These are phyloP conservation scores for Globisporangium cystogenes DNA, from an alignment of 352 stramenopile species.

Conservation along the genomic window DNA sequence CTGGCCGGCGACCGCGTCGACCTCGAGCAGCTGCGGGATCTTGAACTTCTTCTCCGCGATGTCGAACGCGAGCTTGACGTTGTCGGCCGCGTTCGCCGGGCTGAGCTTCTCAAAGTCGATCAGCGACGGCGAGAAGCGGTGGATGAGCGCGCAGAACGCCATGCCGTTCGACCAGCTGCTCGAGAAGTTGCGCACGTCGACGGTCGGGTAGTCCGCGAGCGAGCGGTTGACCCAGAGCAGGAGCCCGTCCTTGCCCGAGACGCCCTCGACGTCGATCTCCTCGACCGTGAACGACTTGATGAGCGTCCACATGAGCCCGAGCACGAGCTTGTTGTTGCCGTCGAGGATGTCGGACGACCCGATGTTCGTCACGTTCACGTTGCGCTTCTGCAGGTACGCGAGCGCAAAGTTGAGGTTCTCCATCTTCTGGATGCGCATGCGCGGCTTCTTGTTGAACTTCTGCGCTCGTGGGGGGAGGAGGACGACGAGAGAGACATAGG, in stretches of 20 bases:
- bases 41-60: conserved; percentile 80
- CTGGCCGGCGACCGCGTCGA: conserved; percentile 77
- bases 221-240: conserved; percentile 89
- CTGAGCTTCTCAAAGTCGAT: conserved; percentile 78
- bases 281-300: conserved; percentile 89
- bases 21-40: conserved; percentile 86
- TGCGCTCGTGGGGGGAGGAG: conserved; percentile 10
- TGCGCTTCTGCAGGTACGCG: conserved; percentile 85
- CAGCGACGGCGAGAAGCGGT: conserved; percentile 84
- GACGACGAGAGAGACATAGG: background rate
- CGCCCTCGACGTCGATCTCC: conserved; percentile 84
- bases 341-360: conserved; percentile 90
- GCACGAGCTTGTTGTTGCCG: conserved; percentile 89
- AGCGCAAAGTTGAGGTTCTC: conserved; percentile 91
- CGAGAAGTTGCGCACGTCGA: conserved; percentile 88
- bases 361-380: conserved; percentile 89
- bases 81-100: conserved; percentile 56
- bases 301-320: conserved; percentile 91
- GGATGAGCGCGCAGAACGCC: conserved; percentile 89
- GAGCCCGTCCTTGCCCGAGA: conserved; percentile 88
- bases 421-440: conserved; percentile 93
- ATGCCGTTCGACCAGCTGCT: conserved; percentile 84
- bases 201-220: conserved; percentile 73
- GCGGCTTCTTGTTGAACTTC: conserved; percentile 91
- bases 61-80: conserved; percentile 83